phyloP scores from a whole-genome alignment of 73 alveolate genomes.

The Stentor coeruleus region DNA sequence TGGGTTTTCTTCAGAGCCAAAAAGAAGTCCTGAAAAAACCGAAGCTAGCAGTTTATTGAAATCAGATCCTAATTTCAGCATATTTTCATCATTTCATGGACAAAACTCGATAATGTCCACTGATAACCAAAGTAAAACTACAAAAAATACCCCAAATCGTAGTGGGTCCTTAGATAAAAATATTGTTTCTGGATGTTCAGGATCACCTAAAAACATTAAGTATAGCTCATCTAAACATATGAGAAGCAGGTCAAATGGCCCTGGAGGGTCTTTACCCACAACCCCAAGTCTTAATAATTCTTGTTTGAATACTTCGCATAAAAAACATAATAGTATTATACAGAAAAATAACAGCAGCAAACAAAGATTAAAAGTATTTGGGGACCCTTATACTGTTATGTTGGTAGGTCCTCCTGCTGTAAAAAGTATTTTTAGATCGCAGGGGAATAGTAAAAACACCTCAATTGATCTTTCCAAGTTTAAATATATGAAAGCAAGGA shows the following conservation, averaged over 20 bases:
- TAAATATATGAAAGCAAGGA: no score
- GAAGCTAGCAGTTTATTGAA: neutral
- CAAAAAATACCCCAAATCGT: no score
- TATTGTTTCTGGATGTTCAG: neutral
- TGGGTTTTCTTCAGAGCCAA: neutral
- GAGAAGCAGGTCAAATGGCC: neutral
- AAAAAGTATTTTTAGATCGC: no score
- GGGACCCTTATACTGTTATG: neutral
- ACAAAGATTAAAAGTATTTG: neutral
- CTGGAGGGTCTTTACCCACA: neutral
- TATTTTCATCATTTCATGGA: neutral
- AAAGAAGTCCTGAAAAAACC: neutral
- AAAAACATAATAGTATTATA: neutral
- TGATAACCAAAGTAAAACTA: neutral
- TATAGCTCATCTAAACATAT: neutral
- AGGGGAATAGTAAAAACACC: no score
- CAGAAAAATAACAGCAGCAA: neutral
- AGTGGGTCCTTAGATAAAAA: neutral
- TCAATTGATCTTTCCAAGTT: no score
- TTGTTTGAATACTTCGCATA: neutral
- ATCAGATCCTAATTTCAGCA: neutral
- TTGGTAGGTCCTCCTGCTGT: neutral
- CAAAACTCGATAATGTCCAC: neutral
- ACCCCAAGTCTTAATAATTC: neutral
- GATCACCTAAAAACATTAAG: neutral